phyloP scores from a whole-genome alignment of 129 eudicot genomes.

The Helichrysum umbraculigerum region DNA sequence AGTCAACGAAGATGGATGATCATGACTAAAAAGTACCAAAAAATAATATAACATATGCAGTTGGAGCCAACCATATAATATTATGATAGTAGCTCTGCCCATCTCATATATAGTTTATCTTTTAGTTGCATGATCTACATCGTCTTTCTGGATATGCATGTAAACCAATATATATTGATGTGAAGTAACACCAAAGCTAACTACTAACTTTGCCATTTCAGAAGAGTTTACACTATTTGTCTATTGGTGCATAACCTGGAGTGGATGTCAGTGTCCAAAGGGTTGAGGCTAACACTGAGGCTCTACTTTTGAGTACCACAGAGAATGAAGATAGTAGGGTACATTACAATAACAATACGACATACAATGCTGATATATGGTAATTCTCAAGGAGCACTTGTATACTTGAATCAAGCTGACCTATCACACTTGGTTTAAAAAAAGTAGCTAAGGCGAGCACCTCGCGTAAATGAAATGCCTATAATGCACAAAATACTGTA shows the following conservation, averaged over 20 bases:
- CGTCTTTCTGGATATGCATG: slow-evolving; percentile 14
- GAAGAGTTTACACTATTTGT: slow-evolving; percentile 72
- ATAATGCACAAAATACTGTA: too few species aligned
- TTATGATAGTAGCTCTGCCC: background rate
- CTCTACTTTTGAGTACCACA: slow-evolving; percentile 67
- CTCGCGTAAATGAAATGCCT: too few species aligned
- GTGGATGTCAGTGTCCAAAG: slow-evolving; percentile 49
- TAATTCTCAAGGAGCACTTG: slow-evolving; percentile 53
- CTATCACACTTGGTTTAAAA: background rate
- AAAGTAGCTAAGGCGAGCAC: too few species aligned
- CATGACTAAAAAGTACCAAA: too few species aligned
- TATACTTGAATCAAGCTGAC: slow-evolving; percentile 47
- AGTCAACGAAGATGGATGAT: too few species aligned
- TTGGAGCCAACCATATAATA: too few species aligned
- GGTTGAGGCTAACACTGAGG: slow-evolving; percentile 74
- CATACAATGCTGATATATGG: slow-evolving; percentile 27
- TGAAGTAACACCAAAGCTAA: background rate
- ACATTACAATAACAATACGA: slow-evolving; percentile 39
- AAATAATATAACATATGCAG: too few species aligned
- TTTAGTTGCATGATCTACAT: background rate
- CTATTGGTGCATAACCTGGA: slow-evolving; percentile 52
- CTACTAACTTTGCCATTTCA: slow-evolving; percentile 49
- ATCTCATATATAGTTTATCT: slow-evolving; percentile 1
- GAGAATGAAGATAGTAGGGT: slow-evolving; percentile 55
- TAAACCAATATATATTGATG: background rate